Evolutionary conservation across 768 basidiomycete species (phyloP).

Genomic region (Agaricus subrufescens): DNA sequence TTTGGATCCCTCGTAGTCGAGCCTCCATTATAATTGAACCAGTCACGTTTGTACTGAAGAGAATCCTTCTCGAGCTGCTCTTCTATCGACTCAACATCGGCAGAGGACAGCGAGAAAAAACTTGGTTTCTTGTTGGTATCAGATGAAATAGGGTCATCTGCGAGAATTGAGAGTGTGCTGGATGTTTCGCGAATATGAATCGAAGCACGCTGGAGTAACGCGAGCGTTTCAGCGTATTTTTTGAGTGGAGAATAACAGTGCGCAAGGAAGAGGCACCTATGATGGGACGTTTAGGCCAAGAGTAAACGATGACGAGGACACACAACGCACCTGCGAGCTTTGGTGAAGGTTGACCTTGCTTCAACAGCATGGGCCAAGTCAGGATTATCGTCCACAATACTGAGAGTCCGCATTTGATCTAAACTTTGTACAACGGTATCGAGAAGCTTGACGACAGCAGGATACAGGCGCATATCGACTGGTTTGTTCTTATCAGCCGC

Average conservation of each 20-base stretch:
- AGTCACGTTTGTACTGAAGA: slow-evolving; percentile 59
- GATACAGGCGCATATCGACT: slow-evolving; percentile 72
- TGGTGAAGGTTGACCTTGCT: slow-evolving; percentile 66
- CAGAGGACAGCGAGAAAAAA: slow-evolving; percentile 51
- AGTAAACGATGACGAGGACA: not conserved
- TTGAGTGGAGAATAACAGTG: slow-evolving; percentile 68
- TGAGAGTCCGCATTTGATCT: slow-evolving; percentile 77
- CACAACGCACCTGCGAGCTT: slow-evolving; percentile 58
- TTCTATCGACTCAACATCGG: slow-evolving; percentile 51
- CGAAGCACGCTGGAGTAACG: slow-evolving; percentile 64
- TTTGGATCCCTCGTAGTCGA: slow-evolving; percentile 37
- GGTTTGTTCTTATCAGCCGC: slow-evolving; percentile 29
- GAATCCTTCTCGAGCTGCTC: slow-evolving; percentile 40
- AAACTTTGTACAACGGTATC: slow-evolving; percentile 85
- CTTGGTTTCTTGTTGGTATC: not conserved
- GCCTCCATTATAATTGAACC: slow-evolving; percentile 79
- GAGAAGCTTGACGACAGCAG: slow-evolving; percentile 83
- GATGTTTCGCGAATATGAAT: slow-evolving; percentile 73
- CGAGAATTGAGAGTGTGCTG: slow-evolving; percentile 40
- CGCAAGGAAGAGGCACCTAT: slow-evolving; percentile 71
- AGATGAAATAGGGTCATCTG: slow-evolving; percentile 21
- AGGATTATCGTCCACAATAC: slow-evolving; percentile 83
- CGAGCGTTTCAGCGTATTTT: slow-evolving; percentile 68
- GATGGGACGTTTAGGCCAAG: not conserved
- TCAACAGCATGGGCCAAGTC: slow-evolving; percentile 79